These are phyloP conservation scores for Gentiana macrophylla DNA, from an alignment of 257 asterid species.

Conservation along the genomic window DNA sequence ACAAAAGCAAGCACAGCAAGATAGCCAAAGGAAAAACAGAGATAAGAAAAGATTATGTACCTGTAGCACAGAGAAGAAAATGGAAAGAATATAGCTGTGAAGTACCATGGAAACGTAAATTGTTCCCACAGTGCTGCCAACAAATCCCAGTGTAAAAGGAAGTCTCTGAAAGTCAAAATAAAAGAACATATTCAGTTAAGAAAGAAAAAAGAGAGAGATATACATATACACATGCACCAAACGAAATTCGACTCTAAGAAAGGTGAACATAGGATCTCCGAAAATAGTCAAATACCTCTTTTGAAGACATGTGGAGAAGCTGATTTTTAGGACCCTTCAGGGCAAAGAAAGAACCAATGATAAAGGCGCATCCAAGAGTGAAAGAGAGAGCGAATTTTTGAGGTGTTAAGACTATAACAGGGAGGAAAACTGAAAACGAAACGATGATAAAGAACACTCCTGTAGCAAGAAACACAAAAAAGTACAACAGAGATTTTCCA, in stretches of 20 bases:
- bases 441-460: slow-evolving; percentile 74
- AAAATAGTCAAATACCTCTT: slow-evolving; percentile 41
- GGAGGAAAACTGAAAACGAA: slow-evolving; percentile 77
- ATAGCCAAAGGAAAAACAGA: neutral
- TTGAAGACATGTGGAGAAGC: slow-evolving; percentile 71
- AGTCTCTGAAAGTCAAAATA: slow-evolving; percentile 45
- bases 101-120: slow-evolving; percentile 79
- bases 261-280: slow-evolving; percentile 1
- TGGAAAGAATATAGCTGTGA: slow-evolving; percentile 75
- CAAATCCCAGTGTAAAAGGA: slow-evolving; percentile 59
- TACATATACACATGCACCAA: neutral
- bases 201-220: neutral
- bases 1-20: too few species aligned
- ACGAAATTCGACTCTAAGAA: neutral
- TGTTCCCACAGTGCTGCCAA: slow-evolving; percentile 73
- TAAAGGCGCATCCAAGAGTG: slow-evolving; percentile 75
- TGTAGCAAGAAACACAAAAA: slow-evolving; percentile 57
- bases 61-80: slow-evolving; percentile 69
- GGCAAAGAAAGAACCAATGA: slow-evolving; percentile 77
- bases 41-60: slow-evolving; percentile 22
- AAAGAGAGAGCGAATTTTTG: slow-evolving; percentile 90
- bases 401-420: slow-evolving; percentile 85
- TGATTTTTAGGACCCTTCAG: slow-evolving; percentile 76
- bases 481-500: slow-evolving; percentile 65
- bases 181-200: slow-evolving; percentile 5